Evolutionary conservation across 2,329 filamentous ascomycete species (phyloP), one percentile per base, ranked within the genome.

Genomic region (Drechslera avenae): DNA sequence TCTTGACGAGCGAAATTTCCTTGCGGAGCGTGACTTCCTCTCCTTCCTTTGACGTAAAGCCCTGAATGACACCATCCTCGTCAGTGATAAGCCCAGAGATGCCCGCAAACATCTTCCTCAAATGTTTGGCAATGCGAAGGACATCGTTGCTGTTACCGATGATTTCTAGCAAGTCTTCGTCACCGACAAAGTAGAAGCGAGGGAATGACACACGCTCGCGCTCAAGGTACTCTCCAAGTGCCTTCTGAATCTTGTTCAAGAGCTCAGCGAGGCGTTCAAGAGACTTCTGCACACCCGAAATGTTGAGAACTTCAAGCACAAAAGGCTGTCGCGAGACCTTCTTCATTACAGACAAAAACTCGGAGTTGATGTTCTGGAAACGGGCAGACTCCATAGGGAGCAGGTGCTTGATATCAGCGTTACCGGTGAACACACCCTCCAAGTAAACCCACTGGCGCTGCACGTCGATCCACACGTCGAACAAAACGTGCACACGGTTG

Each of bases 391-490:
- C 94, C 57, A 96, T 92, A 4, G 95, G 95, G 17, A 99, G 83
- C 43, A 99, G 81, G 73, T 97, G 93, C 76, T 97, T 99, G 80
- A 99, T 99, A 69, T 99, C 94, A 32, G 91, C 93, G 69, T 99
- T 99, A 52, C 94, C 94, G 1, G 93, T 97, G 72, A 99, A 99
- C 28, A 99, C 94, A 60, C 94, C 94, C 76, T 99, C 95, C 4
- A 99, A 84, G 73, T 99, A 99, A 6, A 99, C 94, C 94, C 94
- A 99, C 77, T 99, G 94, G 55, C 95, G 88, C 74, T 99, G 94
- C n/a, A 99, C 95, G 75, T 99, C 95, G 64, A 99, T 99, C 95
- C 95, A 99, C 13, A 99, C 92, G 73, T 99, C 94, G 68, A 99
- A 99, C 8, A 99, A 83, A 13, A 99, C 91, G 71, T 99, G 94